Evolutionary conservation across 306 rosid genomes (phyloP).

Genomic region (Citrullus mucosospermus): DNA sequence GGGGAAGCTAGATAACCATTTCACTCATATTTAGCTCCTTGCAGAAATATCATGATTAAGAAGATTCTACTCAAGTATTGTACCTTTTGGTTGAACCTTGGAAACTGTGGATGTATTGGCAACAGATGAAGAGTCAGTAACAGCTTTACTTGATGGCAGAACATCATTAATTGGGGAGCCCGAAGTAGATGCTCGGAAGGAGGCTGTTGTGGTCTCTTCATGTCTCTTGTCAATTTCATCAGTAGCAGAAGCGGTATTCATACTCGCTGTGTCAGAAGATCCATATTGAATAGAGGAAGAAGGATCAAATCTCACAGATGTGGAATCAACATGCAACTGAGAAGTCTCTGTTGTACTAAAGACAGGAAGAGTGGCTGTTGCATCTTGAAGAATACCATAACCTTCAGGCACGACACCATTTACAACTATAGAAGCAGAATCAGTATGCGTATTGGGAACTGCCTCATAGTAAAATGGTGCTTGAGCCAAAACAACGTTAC

Average conservation of each 20-base stretch:
- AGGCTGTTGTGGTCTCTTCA: conserved; percentile 35
- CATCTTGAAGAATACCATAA: conserved; percentile 51
- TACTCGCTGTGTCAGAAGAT: not conserved
- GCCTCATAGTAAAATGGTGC: conserved; percentile 54
- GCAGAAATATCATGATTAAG: not conserved
- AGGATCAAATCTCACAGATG: conserved; percentile 14
- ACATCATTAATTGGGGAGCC: conserved; percentile 24
- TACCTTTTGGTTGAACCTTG: conserved; percentile 76
- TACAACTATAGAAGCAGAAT: conserved; percentile 33
- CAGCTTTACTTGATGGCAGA: conserved; percentile 24
- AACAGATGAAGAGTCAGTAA: conserved; percentile 17
- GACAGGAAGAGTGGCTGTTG: conserved; percentile 24
- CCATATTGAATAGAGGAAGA: conserved; percentile 11
- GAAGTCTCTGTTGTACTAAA: conserved; percentile 13
- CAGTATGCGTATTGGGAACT: conserved; percentile 37
- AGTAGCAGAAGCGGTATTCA: conserved; percentile 14
- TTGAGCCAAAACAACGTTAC: conserved; percentile 36
- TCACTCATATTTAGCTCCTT: not conserved
- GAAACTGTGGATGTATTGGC: conserved; percentile 33
- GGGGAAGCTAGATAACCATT: not conserved
- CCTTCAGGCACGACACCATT: conserved; percentile 38
- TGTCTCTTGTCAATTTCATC: conserved; percentile 27
- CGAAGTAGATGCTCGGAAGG: conserved; percentile 35
- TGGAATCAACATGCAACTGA: conserved; percentile 14
- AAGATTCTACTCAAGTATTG: not conserved